Conservation (phyloP, 2,329 filamentous ascomycete species). For the Fusarium sp. region DNA sequence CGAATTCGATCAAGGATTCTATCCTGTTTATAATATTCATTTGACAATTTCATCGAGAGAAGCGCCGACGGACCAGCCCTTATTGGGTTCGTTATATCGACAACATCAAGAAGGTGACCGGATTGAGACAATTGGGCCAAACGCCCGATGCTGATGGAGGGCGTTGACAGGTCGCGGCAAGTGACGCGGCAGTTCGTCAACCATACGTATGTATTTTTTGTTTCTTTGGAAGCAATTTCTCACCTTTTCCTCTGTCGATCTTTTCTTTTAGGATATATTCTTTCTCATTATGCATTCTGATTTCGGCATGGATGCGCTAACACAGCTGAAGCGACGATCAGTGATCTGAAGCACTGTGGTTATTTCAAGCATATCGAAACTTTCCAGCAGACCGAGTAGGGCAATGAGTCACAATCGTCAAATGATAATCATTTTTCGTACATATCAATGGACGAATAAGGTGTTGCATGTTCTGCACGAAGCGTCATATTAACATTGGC, state of each 20-base stretch:
- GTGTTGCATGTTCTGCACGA: neutral
- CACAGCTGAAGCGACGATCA: neutral
- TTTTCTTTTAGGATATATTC: neutral
- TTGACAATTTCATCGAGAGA: neutral
- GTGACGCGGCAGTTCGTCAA: neutral
- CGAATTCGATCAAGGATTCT: neutral
- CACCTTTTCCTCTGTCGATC: neutral
- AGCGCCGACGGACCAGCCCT: neutral
- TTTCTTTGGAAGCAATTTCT: neutral
- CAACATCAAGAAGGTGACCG: neutral
- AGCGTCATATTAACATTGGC: neutral
- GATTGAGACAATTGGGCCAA: conserved; percentile 1
- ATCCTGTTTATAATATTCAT: neutral
- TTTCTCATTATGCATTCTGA: neutral
- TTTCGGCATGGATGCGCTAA: neutral
- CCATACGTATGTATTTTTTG: neutral
- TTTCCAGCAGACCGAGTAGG: no score
- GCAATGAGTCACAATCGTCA: no score
- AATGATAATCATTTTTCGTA: neutral
- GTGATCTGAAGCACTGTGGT: neutral
- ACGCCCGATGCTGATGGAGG: neutral
- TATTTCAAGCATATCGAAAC: no score
- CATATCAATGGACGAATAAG: neutral
- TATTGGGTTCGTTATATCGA: neutral
- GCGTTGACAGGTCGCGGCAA: neutral